Percentiles rank a stretch among this genome's conserved stretches.
phyloP scores from a whole-genome alignment of 352 stramenopile species.

The Phytophthora sansomeana region DNA sequence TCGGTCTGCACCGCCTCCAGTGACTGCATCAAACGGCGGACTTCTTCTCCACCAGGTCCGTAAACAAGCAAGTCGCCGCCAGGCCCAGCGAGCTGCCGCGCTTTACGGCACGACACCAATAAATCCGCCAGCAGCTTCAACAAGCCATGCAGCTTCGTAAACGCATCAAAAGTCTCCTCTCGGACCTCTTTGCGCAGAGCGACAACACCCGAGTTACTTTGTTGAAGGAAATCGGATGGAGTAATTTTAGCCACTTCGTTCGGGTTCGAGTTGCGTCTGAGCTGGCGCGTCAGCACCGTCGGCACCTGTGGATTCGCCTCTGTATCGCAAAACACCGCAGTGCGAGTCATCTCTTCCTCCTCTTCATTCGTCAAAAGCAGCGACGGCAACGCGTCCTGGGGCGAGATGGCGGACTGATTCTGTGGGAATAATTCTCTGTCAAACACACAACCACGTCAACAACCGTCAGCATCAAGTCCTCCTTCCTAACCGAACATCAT shows the following conservation, averaged over 20 bases:
- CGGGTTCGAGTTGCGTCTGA: conserved; percentile 50
- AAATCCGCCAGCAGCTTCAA: conserved; percentile 86
- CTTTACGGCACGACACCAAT: conserved; percentile 86
- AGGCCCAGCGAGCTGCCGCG: conserved; percentile 77
- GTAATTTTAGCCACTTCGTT: conserved; percentile 62
- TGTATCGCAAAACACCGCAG: conserved; percentile 77
- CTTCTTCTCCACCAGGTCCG: conserved; percentile 81
- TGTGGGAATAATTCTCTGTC: conserved; percentile 62
- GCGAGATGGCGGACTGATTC: conserved; percentile 39
- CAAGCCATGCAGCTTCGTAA: conserved; percentile 79
- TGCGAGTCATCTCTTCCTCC: conserved; percentile 72
- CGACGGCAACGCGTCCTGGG: conserved; percentile 50
- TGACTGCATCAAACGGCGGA: conserved; percentile 85
- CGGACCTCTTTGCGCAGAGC: conserved; percentile 66
- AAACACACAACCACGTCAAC: conserved; percentile 13
- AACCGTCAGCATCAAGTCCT: not conserved
- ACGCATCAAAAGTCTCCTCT: conserved; percentile 71
- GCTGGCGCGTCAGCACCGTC: conserved; percentile 62
- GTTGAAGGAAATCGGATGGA: conserved; percentile 68
- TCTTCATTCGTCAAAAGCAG: conserved; percentile 78
- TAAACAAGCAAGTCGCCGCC: conserved; percentile 88
- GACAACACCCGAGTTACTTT: conserved; percentile 82
- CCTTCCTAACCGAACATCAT: not conserved
- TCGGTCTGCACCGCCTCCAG: conserved; percentile 81
- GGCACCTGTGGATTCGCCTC: conserved; percentile 74